Base-by-base conservation (phyloP, 139 green algal genomes). In the Microglena sp. region DNA sequence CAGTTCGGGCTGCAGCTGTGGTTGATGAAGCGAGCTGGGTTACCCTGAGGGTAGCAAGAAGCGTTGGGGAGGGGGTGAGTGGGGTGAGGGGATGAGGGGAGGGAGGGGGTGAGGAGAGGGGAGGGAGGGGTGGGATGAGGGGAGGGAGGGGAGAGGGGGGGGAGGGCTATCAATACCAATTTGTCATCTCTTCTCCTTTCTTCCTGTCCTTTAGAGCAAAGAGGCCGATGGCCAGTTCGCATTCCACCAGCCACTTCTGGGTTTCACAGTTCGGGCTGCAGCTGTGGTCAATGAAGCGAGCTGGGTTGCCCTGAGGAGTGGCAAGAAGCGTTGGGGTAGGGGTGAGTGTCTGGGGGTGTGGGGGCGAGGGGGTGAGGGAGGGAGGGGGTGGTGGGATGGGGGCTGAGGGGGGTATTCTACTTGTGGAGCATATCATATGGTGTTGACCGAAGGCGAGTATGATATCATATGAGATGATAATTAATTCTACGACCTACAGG, bases 261-360 rank as follows among this genome's bases (percentile, higher is more conserved):
- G 93, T 95, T 75, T 96, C 87, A 68, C 91, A 97, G 82, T 99
- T 99, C 28, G 94, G 93, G 15, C 94, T 80, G 80, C 94, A 99
- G 24, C 72, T 87, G 86, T 99, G 94, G 77, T 99, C 98, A 77
- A 98, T 92, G 78, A 98, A 98, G 53, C 94, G 84, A 5, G 88
- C 90, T 45, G 88, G 72, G 69, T 96, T 96, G 55, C 94, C 94
- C 80, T 94, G 84, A 24, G 40, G 18, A 50, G 11, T 50, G 40
- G 11, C 40, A 18, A 18, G 40, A n/a, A 18, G 11, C 11, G 40
- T 50, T 50, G 40, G 27, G 45, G 11, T 21, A 15, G 6, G 50
- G n/a, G n/a, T n/a, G n/a, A n/a, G n/a, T n/a, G n/a, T n/a, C n/a
- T n/a, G n/a, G n/a, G n/a, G n/a, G n/a, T n/a, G n/a, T n/a, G n/a